Evolutionary conservation across 768 basidiomycete species (phyloP), one percentile per base, ranked within the genome.

Genomic region (Leccinellum albellum): DNA sequence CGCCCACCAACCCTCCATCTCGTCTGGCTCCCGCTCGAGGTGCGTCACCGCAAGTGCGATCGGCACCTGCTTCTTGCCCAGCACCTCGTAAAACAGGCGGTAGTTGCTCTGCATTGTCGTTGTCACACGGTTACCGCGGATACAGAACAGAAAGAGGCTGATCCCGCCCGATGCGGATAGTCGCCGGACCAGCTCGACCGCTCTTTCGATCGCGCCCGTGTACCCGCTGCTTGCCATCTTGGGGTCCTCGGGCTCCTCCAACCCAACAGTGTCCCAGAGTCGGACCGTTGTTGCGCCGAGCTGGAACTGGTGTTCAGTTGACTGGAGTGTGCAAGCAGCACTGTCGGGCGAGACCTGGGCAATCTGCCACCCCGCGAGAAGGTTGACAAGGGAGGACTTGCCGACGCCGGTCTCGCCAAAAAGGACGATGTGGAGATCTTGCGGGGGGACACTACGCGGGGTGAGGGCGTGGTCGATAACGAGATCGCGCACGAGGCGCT

Each of bases 341-440:
- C 72, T 71, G 24, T 66, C 62, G 24, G 64, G 62, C 3, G 70
- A 73, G 17, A 64, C 50, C 0, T 53, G 40, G 9, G 70, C 68
- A 29, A 70, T 53, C 15, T 53, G 71, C 63, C 56, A 74, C 58
- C 66, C 71, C 6, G 66, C 62, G 45, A 80, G 59, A 64, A 80
- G 72, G 47, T 79, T 79, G 50, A 71, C 61, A 32, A 71, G 60
- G 10, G 72, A 73, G 28, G 70, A 72, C 46, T 71, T 71, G 5
- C 70, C 70, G n/a, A 64, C 56, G 17, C 78, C 78, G 0, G 74
- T 69, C 52, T 78, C 75, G 0, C 78, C 78, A 48, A 79, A 79
- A 20, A 79, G 53, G 20, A 79, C 63, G 48, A 78, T 50, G 46
- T 74, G 66, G 14, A 67, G 37, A 52, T 69, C 65, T 42, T 64